Evolutionary conservation across 176 grass and related monocot genomes (phyloP), one percentile per base, ranked within the genome.

Genomic region (Avena atlantica): DNA sequence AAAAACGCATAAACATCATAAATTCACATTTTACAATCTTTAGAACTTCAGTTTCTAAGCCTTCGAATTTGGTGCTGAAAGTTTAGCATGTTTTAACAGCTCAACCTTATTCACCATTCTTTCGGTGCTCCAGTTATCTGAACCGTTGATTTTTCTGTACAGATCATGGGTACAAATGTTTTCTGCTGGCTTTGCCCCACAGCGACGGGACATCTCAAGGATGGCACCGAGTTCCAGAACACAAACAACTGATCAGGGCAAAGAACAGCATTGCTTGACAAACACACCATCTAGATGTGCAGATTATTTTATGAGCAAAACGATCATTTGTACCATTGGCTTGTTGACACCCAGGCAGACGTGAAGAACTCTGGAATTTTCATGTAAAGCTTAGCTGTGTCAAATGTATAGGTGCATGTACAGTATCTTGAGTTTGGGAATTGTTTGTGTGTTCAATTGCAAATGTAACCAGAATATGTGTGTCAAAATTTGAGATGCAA

Each of bases 121-220:
- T 36, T 81, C 50, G 20, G 2, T 24, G 5, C 36, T 36, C 23
- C 50, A 66, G 66, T 66, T 81, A 44, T 14, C 81, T 69, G 25
- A 80, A 78, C 62, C 20, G 12, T 86, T 64, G 60, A 56, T 57
- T 56, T 16, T 8, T 90, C 45, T 83, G 60, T 25, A 85, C 96
- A 98, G 97, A 86, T 96, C 66, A 84, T 99, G 80, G 94, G 97
- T 50, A 85, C 92, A 83, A 96, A 99, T 81, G 72, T 94, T 75
- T 78, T 96, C 57, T 93, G 85, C 67, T 99, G 97, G 94, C 37
- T 99, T 80, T 96, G 90, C 53, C 94, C 94, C 17, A 89, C 76
- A 12, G 85, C 90, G n/a, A 79, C 64, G 0, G 87, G 94, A 71
- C 92, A 99, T 90, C 90, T 96, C 23, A 93, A 80, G 79, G 90